Evolutionary conservation across 2,329 filamentous ascomycete genomes (phyloP).

Genomic region (Magnaporthiopsis poae): DNA sequence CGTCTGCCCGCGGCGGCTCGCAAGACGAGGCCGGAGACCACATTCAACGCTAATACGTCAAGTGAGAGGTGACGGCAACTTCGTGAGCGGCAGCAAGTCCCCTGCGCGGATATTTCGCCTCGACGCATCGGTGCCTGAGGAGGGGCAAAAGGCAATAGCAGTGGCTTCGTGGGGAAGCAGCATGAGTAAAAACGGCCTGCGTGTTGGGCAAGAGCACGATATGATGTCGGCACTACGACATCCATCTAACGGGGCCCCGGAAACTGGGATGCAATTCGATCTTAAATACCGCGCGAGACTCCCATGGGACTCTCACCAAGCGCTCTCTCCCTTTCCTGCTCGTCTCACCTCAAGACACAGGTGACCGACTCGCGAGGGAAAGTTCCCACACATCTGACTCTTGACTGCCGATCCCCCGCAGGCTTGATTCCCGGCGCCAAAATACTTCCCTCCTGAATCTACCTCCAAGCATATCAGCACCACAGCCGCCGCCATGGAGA

Average conservation of each 20-base stretch:
- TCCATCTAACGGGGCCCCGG: not conserved
- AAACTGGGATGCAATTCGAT: not conserved
- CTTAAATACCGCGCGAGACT: not conserved
- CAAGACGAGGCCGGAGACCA: too few relatives aligned
- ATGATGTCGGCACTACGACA: not conserved
- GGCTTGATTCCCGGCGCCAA: not conserved
- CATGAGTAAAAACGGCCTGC: not conserved
- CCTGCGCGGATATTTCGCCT: not conserved
- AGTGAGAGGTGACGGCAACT: not conserved
- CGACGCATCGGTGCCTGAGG: not conserved
- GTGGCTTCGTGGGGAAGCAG: not conserved
- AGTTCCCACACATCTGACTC: not conserved
- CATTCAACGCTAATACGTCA: not conserved
- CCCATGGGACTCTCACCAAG: not conserved
- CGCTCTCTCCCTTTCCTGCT: not conserved
- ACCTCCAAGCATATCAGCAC: not conserved
- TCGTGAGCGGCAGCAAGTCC: not conserved
- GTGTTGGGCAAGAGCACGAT: not conserved
- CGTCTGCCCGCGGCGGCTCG: too few relatives aligned
- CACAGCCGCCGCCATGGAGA: slow-evolving; percentile 3
- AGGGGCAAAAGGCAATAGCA: too few relatives aligned
- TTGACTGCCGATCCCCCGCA: not conserved
- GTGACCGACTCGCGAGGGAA: not conserved
- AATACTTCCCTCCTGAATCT: not conserved
- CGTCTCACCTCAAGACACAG: not conserved